These are phyloP conservation scores for Cadophora sp. DNA, from an alignment of 2,329 filamentous ascomycete genomes.

Conservation along the genomic window DNA sequence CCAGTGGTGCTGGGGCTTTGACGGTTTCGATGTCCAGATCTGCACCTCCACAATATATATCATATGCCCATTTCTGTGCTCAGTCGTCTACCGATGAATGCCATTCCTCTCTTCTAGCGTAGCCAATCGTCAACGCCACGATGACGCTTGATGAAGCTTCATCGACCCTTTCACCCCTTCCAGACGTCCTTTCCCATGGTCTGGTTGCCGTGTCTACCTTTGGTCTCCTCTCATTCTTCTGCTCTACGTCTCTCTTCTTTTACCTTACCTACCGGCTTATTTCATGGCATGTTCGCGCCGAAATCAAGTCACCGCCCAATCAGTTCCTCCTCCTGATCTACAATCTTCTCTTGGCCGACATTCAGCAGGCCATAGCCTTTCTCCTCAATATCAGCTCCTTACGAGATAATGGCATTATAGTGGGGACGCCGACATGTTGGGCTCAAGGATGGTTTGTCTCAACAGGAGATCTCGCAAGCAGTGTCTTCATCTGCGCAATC, in stretches of 20 bases:
- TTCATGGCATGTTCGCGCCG: slow-evolving; percentile 34
- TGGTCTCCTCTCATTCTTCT: slow-evolving; percentile 54
- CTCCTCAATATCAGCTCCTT: slow-evolving; percentile 68
- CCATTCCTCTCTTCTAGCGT: slow-evolving; percentile 14
- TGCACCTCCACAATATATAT: slow-evolving; percentile 2
- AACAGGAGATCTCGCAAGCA: slow-evolving; percentile 69
- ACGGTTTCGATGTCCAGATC: slow-evolving; percentile 1
- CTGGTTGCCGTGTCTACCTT: slow-evolving; percentile 53
- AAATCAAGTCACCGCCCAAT: slow-evolving; percentile 52
- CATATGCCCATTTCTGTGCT: background rate
- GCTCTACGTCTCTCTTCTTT: slow-evolving; percentile 50
- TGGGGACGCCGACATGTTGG: slow-evolving; percentile 61
- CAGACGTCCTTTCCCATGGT: slow-evolving; percentile 44
- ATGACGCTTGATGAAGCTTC: slow-evolving; percentile 34
- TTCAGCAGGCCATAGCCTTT: slow-evolving; percentile 70
- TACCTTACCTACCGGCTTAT: slow-evolving; percentile 49
- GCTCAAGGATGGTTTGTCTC: slow-evolving; percentile 74
- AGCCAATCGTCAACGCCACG: slow-evolving; percentile 21
- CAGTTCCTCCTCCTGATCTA: slow-evolving; percentile 74
- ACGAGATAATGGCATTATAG: slow-evolving; percentile 57
- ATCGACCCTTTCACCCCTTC: slow-evolving; percentile 39
- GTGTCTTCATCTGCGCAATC: slow-evolving; percentile 70
- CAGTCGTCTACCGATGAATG: background rate
- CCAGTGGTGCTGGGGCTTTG: background rate
- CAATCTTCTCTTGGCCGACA: slow-evolving; percentile 72